phyloP scores from a whole-genome alignment of 768 basidiomycete genomes.

The Boletus coccyginus region DNA sequence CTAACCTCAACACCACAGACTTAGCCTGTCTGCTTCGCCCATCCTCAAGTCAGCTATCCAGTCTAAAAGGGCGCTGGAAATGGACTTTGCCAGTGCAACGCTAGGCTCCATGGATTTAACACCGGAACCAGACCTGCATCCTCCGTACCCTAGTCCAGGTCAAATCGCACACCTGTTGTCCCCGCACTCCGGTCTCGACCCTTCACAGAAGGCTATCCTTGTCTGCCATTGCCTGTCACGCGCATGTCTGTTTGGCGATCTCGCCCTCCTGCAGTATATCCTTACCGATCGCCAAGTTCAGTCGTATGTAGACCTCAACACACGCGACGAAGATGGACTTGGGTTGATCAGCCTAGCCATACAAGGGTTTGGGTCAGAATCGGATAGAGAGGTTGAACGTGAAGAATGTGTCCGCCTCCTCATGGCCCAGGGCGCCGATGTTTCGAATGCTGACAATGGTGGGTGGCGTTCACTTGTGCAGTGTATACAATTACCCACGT shows the following conservation, averaged over 20 bases:
- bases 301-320: conserved; percentile 59
- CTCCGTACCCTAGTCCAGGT: conserved; percentile 67
- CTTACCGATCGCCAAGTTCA: conserved; percentile 67
- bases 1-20: conserved; percentile 5
- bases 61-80: conserved; percentile 9
- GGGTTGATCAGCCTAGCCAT: conserved; percentile 75
- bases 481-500: conserved; percentile 2
- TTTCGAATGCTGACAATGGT: conserved; percentile 63
- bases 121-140: conserved; percentile 78
- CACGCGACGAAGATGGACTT: conserved; percentile 84
- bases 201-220: conserved; percentile 65
- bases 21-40: conserved; percentile 4
- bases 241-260: conserved; percentile 76
- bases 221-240: conserved; percentile 73
- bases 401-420: conserved; percentile 87
- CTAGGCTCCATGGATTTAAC: conserved; percentile 50
- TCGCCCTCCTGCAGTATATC: conserved; percentile 68
- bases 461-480: conserved; percentile 18
- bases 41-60: conserved; percentile 3
- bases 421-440: conserved; percentile 73
- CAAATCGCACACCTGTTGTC: conserved; percentile 64
- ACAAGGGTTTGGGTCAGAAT: conserved; percentile 79
- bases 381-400: conserved; percentile 81
- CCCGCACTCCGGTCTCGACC: conserved; percentile 62
- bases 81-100: conserved; percentile 29